A percentile compares a stretch with the other conserved stretches of the same genome.
Evolutionary conservation across 768 basidiomycete species (phyloP).

Genomic region (Cystofilobasidium macerans): DNA sequence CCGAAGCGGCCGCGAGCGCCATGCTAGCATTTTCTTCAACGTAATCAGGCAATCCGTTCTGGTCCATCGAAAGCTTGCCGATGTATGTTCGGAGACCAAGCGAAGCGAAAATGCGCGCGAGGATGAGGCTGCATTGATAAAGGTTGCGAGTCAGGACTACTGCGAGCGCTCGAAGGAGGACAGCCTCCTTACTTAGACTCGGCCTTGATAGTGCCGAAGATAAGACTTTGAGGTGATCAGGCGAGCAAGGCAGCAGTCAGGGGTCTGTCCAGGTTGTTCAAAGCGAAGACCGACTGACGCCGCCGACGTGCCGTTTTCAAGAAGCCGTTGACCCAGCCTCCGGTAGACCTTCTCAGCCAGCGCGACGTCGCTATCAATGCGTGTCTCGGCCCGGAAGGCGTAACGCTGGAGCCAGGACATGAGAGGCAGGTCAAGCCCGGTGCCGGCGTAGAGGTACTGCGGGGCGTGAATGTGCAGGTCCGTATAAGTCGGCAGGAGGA

Average conservation of each 20-base stretch:
- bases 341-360: constrained; percentile 60
- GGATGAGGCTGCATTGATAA: constrained; percentile 64
- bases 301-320: constrained; percentile 64
- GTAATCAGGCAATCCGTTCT: constrained; percentile 59
- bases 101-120: constrained; percentile 60
- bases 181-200: constrained; percentile 59
- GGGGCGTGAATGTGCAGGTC: constrained; percentile 82
- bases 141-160: not conserved
- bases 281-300: constrained; percentile 37
- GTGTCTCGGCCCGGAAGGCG: constrained; percentile 69
- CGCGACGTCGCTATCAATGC: constrained; percentile 51
- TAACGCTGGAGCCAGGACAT: constrained; percentile 43
- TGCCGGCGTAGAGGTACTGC: constrained; percentile 79
- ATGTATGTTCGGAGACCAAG: constrained; percentile 67
- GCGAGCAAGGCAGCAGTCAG: not conserved
- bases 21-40: constrained; percentile 46
- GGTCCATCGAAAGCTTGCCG: constrained; percentile 88
- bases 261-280: not conserved
- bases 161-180: not conserved
- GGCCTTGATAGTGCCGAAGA: constrained; percentile 51
- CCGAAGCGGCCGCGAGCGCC: constrained; percentile 46
- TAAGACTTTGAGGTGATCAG: no score
- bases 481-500: constrained; percentile 66
- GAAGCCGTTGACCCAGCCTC: constrained; percentile 54
- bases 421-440: constrained; percentile 58